Base-by-base conservation (phyloP, 495 filamentous ascomycete species). In the Corynascus novoguineensis region DNA sequence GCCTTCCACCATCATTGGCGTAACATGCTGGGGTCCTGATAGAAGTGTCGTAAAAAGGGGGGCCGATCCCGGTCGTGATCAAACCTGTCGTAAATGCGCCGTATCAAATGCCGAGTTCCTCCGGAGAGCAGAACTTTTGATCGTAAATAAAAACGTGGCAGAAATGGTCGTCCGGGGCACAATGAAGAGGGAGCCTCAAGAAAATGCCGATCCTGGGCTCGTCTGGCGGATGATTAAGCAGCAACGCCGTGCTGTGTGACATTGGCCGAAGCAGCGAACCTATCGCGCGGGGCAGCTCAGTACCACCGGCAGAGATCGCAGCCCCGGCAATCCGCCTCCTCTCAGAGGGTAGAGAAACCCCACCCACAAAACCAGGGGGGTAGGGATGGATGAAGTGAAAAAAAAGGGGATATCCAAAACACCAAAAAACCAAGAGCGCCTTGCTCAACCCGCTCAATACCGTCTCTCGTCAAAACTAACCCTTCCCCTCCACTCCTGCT, bases 401-500 rank as follows among this genome's bases (percentile, higher is more conserved):
- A 47, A 46, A 38, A 24, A 42, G 2, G 4, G 19, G 40, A 42
- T 9, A 50, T 37, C 46, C 34, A 51, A 50, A 35, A 29, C 28
- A 47, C 25, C 25, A 6, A 31, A 31, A 11, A 38, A 38, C 15
- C 3, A 42, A 42, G 22, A 48, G 19, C 50, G 3, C 4, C 5
- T 54, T 12, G 8, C 9, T 1, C 35, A 19, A 12, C 8, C 15
- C 4, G 32, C 35, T 50, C 48, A 48, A 27, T 24, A 52, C 9
- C 27, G 6, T 35, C 53, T 15, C 29, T 57, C 59, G 28, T 35
- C 53, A 38, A 61, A 62, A 22, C 59, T 62, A n/a, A 25, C 25
- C 46, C 54, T 48, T n/a, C 44, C 44, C 49, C 54, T 54, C 54
- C 59, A 48, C 31, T 57, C 31, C 14, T 34, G 34, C n/a, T 62